A percentile compares a stretch with the other conserved stretches of the same genome.
These are phyloP conservation scores for Peniophora sp. DNA, from an alignment of 1,284 basidiomycete genomes.

Conservation along the genomic window DNA sequence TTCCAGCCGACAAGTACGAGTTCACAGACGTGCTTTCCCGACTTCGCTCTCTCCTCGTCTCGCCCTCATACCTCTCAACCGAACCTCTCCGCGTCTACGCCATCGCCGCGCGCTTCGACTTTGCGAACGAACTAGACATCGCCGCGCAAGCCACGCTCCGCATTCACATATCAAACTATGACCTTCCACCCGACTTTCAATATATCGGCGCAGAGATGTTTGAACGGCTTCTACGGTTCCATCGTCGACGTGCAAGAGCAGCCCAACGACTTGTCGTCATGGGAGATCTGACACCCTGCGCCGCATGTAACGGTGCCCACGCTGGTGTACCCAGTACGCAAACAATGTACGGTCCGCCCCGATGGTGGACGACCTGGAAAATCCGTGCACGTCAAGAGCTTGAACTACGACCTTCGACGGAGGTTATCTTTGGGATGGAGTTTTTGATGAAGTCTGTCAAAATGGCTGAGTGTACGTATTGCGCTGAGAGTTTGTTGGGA, in stretches of 20 bases:
- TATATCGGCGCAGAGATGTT: conserved; percentile 18
- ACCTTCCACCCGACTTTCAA: conserved; percentile 8
- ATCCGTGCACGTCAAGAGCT: conserved; percentile 49
- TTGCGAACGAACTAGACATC: conserved; percentile 35
- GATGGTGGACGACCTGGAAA: conserved; percentile 63
- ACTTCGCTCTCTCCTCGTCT: conserved; percentile 44
- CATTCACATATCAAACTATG: conserved; percentile 43
- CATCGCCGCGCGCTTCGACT: conserved; percentile 56
- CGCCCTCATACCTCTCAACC: conserved; percentile 36
- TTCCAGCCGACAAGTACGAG: conserved; percentile 59
- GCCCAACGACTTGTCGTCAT: no score
- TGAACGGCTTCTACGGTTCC: conserved; percentile 59
- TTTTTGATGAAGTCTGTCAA: conserved; percentile 49
- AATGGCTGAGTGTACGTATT: conserved; percentile 45
- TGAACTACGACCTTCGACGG: conserved; percentile 44
- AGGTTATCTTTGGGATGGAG: conserved; percentile 48
- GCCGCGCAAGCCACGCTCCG: conserved; percentile 48
- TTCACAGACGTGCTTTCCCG: conserved; percentile 34
- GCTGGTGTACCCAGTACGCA: conserved; percentile 33
- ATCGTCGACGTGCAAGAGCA: conserved; percentile 47
- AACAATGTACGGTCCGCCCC: conserved; percentile 36
- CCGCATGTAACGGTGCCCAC: conserved; percentile 54
- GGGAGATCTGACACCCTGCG: conserved; percentile 17
- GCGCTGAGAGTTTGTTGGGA: conserved; percentile 54
- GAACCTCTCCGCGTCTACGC: conserved; percentile 59